Base-by-base conservation (phyloP, 352 stramenopile genomes). In the Phytophthora nicotianae region DNA sequence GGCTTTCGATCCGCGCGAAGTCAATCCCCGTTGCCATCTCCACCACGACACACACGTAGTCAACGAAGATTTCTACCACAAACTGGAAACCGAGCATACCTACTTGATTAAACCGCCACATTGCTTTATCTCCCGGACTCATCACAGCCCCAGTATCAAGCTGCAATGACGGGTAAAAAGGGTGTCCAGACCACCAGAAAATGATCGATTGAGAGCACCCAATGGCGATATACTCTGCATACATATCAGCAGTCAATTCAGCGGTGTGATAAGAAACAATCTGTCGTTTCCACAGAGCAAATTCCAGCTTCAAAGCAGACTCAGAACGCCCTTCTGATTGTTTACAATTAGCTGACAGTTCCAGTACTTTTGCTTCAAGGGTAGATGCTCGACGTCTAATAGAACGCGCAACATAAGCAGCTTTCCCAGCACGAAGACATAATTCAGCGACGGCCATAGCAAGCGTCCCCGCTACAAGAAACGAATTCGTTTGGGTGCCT, bases 211-310 rank as follows among this genome's bases (percentile, higher is more conserved):
- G 57, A 3, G 76, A 82, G 47, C 73, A 85, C 0, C 63, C 73
- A 29, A 85, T 81, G 0, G 73, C 70, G 24, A 85, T 75, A 38
- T 85, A 85, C 56, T 85, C 75, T 17, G 75, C 70, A 27, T 78
- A 79, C 73, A 85, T 85, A 33, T 80, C 73, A 40, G 72, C 73
- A 20, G 72, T 74, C 13, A 62, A 26, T 43, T 85, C 76, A 1
- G 73, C 70, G 14, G 73, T 74, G 20, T 82, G 61, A 19, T 79
- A 65, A 0, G 49, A 37, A 2, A 85, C 17, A 2, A 72, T 24
- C 5, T 71, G 72, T 21, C 29, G 52, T 20, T 53, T 57, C 70
- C 74, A 80, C 14, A 50, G 21, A 8, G 70, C 48, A 3, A 80
- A 80, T 9, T 64, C 51, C 19, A 62, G 8, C 27, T 57, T 58